Evolutionary conservation across 2,329 filamentous ascomycete genomes (phyloP), one percentile per base, ranked within the genome.

Genomic region (Graphilbum ipis-grandicollis): DNA sequence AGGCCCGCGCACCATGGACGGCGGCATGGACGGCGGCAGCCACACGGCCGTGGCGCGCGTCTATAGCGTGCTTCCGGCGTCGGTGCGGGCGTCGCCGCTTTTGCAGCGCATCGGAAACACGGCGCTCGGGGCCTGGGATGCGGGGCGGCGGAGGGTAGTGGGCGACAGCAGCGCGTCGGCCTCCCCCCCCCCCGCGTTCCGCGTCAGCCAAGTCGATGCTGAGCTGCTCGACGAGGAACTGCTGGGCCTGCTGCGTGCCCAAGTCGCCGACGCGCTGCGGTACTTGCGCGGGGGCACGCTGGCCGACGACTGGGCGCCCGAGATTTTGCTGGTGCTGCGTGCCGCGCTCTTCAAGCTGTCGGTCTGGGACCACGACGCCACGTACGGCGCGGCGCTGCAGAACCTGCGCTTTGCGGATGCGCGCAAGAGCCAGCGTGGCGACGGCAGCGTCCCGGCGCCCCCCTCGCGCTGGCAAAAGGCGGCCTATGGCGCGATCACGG

Each of bases 321-420:
- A 96, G 58, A 88, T 96, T 37, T 66, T 79, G 43, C 66, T 94
- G 21, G 69, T 65, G 1, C 64, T 98, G 39, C 69, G 88, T 33
- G 73, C 79, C 2, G 63, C 85, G 3, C 63, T 98, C 8, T 98
- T 94, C 65, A 98, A 98, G 58, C 69, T 98, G 43, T 84, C 81
- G 14, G 77, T 98, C 40, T 98, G 90, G 90, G 86, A 96, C 55
- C 83, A 94, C 55, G 78, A 93, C 54, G 83, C 90, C 29, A 92
- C 82, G 5, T 96, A 98, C 56, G 90, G 90, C 41, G 90, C 90
- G 10, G 77, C 83, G 26, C 63, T 98, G 35, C 90, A 98, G 56
- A 93, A 93, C 44, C 67, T 98, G 21, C 77, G 77, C 51, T 96
- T 88, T 51, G 80, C 82, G 10, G 88, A 96, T 53, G 86, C 85